Conservation (phyloP, 352 stramenopile genomes). For the Plasmopara muralis region DNA sequence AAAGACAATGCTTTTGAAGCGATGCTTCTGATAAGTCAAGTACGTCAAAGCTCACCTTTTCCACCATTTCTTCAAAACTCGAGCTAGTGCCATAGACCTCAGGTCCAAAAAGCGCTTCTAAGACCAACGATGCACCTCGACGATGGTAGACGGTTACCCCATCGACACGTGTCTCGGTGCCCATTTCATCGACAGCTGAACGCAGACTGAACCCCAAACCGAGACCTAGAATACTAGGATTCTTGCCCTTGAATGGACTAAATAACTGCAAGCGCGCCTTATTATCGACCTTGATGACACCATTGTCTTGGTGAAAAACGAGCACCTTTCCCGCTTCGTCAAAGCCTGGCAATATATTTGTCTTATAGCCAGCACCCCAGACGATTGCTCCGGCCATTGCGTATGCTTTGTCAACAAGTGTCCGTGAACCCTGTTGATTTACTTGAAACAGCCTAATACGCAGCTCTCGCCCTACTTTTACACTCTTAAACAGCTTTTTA, state of each 20-base stretch:
- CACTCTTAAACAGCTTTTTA: conserved; percentile 65
- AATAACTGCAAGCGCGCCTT: conserved; percentile 40
- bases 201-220: conserved; percentile 77
- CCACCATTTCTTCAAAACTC: conserved; percentile 81
- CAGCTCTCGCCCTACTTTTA: conserved; percentile 48
- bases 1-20: conserved; percentile 11
- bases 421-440: conserved; percentile 47
- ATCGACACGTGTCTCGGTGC: conserved; percentile 60
- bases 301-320: conserved; percentile 41
- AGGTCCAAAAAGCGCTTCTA: conserved; percentile 55
- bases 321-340: conserved; percentile 40
- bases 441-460: conserved; percentile 73
- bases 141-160: conserved; percentile 84
- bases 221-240: conserved; percentile 47
- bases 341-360: conserved; percentile 47
- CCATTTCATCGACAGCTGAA: conserved; percentile 76
- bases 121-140: conserved; percentile 59
- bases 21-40: conserved; percentile 8
- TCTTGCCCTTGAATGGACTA: conserved; percentile 11
- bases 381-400: conserved; percentile 67
- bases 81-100: conserved; percentile 52
- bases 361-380: conserved; percentile 77
- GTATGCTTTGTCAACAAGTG: conserved; percentile 54
- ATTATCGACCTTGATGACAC: conserved; percentile 62
- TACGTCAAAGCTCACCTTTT: conserved; percentile 37